A percentile compares a stretch with the other conserved stretches of the same genome.
Evolutionary conservation across 1,139 yeast genomes (phyloP).

Genomic region (Debaryomyces nepalensis): DNA sequence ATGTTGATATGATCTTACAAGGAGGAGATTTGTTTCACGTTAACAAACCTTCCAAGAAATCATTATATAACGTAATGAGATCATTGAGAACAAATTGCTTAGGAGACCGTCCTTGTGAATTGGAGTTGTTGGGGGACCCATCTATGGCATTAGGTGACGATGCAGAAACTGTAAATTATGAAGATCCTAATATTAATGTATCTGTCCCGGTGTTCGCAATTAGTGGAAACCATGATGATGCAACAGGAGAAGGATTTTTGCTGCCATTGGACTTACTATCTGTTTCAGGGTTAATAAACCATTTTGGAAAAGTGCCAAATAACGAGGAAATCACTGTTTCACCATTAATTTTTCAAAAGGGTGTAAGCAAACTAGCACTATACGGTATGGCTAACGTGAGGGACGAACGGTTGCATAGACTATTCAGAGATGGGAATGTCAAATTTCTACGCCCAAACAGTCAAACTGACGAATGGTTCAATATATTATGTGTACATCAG

Average conservation of each 20-base stretch:
- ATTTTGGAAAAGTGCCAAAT: conserved; percentile 83
- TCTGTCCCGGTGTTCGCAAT: conserved; percentile 94
- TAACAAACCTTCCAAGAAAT: conserved; percentile 85
- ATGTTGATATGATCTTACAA: conserved; percentile 89
- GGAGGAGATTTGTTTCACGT: conserved; percentile 93
- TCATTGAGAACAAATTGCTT: conserved; percentile 73
- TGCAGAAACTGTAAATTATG: conserved; percentile 77
- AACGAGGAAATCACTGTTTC: conserved; percentile 73
- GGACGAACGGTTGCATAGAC: conserved; percentile 83
- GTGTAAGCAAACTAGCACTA: conserved; percentile 77
- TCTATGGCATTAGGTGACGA: conserved; percentile 59
- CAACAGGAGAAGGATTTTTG: conserved; percentile 85
- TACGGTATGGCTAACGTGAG: conserved; percentile 90
- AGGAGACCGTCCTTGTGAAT: conserved; percentile 87
- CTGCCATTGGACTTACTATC: conserved; percentile 87
- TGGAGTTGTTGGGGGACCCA: conserved; percentile 85
- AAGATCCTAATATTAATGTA: conserved; percentile 86
- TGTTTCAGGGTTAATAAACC: conserved; percentile 82
- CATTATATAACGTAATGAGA: conserved; percentile 82
- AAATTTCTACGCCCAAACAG: conserved; percentile 74
- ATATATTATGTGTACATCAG: conserved; percentile 88
- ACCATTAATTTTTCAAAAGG: conserved; percentile 86
- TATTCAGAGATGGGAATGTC: conserved; percentile 81
- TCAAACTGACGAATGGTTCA: conserved; percentile 74
- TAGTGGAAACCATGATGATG: conserved; percentile 96